A percentile compares a stretch with the other conserved stretches of the same genome.
Conservation (phyloP, 2,329 filamentous ascomycete genomes). For the Fusarium ramigenum region DNA sequence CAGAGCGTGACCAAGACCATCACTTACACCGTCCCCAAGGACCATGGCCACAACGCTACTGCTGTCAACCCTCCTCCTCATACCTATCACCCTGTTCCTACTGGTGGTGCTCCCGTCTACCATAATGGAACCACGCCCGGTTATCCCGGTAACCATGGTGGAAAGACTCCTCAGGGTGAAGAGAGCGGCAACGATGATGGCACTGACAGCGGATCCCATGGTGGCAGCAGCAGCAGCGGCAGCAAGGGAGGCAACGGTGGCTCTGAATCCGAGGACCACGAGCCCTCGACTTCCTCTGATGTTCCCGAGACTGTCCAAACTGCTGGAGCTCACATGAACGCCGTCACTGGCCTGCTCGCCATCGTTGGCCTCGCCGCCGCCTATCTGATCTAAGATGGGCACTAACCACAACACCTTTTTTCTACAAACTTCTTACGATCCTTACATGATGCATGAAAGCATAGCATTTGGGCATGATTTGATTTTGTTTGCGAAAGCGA, state of each 20-base stretch:
- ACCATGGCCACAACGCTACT: slow-evolving; percentile 30
- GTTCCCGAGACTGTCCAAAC: slow-evolving; percentile 36
- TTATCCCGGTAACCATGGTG: slow-evolving; percentile 26
- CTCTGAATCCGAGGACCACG: slow-evolving; percentile 17
- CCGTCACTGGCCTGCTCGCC: slow-evolving; percentile 49
- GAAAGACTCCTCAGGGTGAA: slow-evolving; percentile 27
- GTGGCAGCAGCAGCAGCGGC: not conserved
- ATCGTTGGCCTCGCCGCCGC: slow-evolving; percentile 52
- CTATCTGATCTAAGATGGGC: slow-evolving; percentile 52
- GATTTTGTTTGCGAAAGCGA: slow-evolving; percentile 32
- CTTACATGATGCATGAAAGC: slow-evolving; percentile 38
- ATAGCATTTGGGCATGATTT: slow-evolving; percentile 29
- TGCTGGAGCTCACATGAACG: slow-evolving; percentile 45
- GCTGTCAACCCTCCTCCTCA: slow-evolving; percentile 32
- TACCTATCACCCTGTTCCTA: slow-evolving; percentile 32
- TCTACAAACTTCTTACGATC: slow-evolving; percentile 33
- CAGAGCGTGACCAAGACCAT: slow-evolving; percentile 39
- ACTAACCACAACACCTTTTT: not conserved
- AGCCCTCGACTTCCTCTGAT: slow-evolving; percentile 23
- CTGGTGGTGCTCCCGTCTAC: slow-evolving; percentile 21
- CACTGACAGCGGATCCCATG: slow-evolving; percentile 2
- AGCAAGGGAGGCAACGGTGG: not conserved
- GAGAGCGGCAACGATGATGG: slow-evolving; percentile 7
- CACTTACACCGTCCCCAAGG: slow-evolving; percentile 38
- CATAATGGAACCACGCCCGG: slow-evolving; percentile 29